A percentile compares a stretch with the other conserved stretches of the same genome.
These are phyloP conservation scores for Microcos paniculata DNA, from an alignment of 345 rosid genomes.

Conservation along the genomic window DNA sequence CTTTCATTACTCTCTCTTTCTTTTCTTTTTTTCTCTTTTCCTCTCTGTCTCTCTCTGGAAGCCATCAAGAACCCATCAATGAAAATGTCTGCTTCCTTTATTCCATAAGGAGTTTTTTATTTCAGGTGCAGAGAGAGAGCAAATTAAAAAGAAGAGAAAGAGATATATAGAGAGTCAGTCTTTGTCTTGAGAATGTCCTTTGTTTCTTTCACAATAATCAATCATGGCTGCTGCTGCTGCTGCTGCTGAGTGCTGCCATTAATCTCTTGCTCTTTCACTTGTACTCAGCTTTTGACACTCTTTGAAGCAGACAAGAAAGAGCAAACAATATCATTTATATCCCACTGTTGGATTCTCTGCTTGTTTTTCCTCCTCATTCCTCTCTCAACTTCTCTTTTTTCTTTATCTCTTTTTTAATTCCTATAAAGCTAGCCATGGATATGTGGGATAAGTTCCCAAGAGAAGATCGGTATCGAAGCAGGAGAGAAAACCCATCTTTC, in stretches of 20 bases:
- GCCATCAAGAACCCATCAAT: conserved; percentile 38
- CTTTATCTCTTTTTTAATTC: neutral
- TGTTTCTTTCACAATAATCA: conserved; percentile 13
- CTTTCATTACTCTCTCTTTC: conserved; percentile 51
- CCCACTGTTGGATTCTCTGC: conserved; percentile 30
- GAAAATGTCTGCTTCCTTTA: conserved; percentile 38
- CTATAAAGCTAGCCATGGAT: conserved; percentile 43
- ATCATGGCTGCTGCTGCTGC: conserved; percentile 25
- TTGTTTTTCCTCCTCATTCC: conserved; percentile 8
- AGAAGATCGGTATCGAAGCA: conserved; percentile 32
- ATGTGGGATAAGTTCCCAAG: conserved; percentile 34
- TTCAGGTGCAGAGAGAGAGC: neutral
- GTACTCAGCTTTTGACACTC: conserved; percentile 26
- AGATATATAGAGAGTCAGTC: conserved; percentile 19
- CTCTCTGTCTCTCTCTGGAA: conserved; percentile 16
- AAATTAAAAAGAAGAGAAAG: conserved; percentile 11
- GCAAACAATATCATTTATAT: conserved; percentile 29
- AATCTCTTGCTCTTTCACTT: conserved; percentile 3
- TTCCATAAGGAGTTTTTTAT: neutral
- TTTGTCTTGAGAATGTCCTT: conserved; percentile 24
- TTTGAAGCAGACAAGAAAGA: conserved; percentile 33
- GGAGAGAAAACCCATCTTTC: conserved; percentile 61
- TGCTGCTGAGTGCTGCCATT: too few relatives aligned
- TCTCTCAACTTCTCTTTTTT: neutral
- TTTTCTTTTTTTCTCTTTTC: conserved; percentile 25